These are phyloP conservation scores for Penium margaritaceum DNA, from an alignment of 139 green algal genomes.

Conservation along the genomic window DNA sequence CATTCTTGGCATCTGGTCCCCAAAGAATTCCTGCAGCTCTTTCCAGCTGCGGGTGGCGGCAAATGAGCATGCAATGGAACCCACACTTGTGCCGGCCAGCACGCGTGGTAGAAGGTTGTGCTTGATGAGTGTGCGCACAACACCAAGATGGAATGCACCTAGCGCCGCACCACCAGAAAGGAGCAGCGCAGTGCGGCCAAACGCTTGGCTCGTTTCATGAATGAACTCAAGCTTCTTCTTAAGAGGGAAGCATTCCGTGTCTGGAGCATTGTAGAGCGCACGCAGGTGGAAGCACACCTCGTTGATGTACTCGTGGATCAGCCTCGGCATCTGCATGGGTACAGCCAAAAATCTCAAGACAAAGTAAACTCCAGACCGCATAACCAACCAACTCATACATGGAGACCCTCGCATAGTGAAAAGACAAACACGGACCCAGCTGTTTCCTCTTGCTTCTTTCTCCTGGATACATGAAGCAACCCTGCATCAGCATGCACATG, in stretches of 20 bases:
- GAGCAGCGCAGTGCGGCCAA: conserved; percentile 88
- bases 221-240: conserved; percentile 86
- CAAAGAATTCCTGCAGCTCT: conserved; percentile 45
- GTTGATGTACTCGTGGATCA: conserved; percentile 83
- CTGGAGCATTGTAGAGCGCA: too few relatives aligned
- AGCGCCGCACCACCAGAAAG: conserved; percentile 84
- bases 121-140: conserved; percentile 83
- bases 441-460: too few relatives aligned
- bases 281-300: conserved; percentile 73
- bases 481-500: too few relatives aligned
- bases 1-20: conserved; percentile 41
- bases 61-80: conserved; percentile 62
- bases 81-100: conserved; percentile 78
- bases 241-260: too few relatives aligned
- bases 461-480: too few relatives aligned
- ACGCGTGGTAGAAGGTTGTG: conserved; percentile 82
- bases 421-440: too few relatives aligned
- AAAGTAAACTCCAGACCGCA: too few relatives aligned
- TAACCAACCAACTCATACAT: too few relatives aligned
- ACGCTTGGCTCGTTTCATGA: conserved; percentile 84
- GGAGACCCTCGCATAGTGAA: too few relatives aligned
- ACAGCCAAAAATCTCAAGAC: too few relatives aligned
- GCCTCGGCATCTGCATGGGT: conserved; percentile 57
- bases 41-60: conserved; percentile 28
- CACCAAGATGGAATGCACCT: conserved; percentile 86